Base-by-base conservation (phyloP, 2,329 filamentous ascomycete species). In the Helotiales sp. region DNA sequence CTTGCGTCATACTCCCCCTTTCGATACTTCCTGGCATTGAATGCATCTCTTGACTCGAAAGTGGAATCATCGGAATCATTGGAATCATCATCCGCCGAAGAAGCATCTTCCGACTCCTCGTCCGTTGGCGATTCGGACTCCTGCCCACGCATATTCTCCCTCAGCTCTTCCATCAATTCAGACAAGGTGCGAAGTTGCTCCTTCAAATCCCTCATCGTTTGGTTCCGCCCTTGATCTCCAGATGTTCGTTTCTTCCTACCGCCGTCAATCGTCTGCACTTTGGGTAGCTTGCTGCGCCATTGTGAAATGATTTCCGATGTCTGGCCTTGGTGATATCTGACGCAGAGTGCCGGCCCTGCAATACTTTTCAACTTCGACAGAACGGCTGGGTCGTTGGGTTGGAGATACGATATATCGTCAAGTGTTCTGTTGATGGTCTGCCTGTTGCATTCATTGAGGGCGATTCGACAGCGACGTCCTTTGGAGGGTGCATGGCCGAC, bases 321-420 rank as follows among this genome's bases (percentile, higher is more conserved):
- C 59, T 71, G 70, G 6, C 13, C 24, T 54, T 71, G 69, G 32
- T 72, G 70, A 4, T 55, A 49, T n/a, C 64, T 61, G 1, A 70
- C 61, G 60, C 70, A 72, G 22, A 72, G 60, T 6, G 65, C 67
- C n/a, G 24, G 34, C 6, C 61, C 59, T 32, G 67, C 69, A 57
- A 72, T 68, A 0, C 13, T 37, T 4, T 32, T 37, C 32, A 72
- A 28, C 7, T 57, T 59, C 15, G 45, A 57, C 13, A 63, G 13
- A 30, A 71, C 69, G 26, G 15, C 17, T 6, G 60, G 63, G 28
- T 62, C 63, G 47, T 61, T 37, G 24, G 70, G 69, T 37, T 17
- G n/a, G 4, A 69, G 54, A 45, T 67, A 70, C 40, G 69, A 61
- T n/a, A 72, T 68, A 2, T 72, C 70, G 22, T 67, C 26, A 26